A percentile compares a stretch with the other conserved stretches of the same genome.
Evolutionary conservation across 257 asterid genomes (phyloP).

Genomic region (Ocimum tenuiflorum): DNA sequence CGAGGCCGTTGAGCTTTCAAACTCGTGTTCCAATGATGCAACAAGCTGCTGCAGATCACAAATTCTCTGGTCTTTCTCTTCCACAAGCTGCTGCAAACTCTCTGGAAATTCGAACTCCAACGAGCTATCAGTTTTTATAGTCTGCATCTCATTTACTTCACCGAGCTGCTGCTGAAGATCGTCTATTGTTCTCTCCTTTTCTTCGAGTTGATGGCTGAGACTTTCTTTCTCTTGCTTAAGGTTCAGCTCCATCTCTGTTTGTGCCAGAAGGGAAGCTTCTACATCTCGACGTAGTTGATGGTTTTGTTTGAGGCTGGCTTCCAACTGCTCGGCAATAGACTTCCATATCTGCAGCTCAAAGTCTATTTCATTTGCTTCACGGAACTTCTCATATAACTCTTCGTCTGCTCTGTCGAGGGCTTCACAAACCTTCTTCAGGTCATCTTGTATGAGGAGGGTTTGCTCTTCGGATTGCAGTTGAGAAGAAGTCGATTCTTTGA

Average conservation of each 20-base stretch:
- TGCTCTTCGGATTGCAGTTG: conserved; percentile 42
- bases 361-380: conserved; percentile 60
- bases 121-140: conserved; percentile 9
- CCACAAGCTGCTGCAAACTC: conserved; percentile 48
- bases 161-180: conserved; percentile 46
- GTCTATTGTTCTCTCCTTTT: conserved; percentile 40
- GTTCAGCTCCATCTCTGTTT: conserved; percentile 49
- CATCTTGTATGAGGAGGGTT: conserved; percentile 39
- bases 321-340: conserved; percentile 61
- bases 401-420: conserved; percentile 59
- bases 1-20: conserved; percentile 50
- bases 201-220: conserved; percentile 40
- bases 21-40: conserved; percentile 61
- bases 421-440: conserved; percentile 40
- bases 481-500: conserved; percentile 38
- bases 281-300: conserved; percentile 55
- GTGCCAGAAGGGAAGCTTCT: conserved; percentile 80
- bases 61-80: conserved; percentile 61
- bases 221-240: conserved; percentile 58
- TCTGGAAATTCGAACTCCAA: conserved; percentile 24
- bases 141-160: conserved; percentile 22
- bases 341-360: conserved; percentile 74
- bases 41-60: conserved; percentile 65
- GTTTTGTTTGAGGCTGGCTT: conserved; percentile 46
- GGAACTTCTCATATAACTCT: conserved; percentile 53